Base-by-base conservation (phyloP, 2,329 filamentous ascomycete species). In the Fusarium nanum region DNA sequence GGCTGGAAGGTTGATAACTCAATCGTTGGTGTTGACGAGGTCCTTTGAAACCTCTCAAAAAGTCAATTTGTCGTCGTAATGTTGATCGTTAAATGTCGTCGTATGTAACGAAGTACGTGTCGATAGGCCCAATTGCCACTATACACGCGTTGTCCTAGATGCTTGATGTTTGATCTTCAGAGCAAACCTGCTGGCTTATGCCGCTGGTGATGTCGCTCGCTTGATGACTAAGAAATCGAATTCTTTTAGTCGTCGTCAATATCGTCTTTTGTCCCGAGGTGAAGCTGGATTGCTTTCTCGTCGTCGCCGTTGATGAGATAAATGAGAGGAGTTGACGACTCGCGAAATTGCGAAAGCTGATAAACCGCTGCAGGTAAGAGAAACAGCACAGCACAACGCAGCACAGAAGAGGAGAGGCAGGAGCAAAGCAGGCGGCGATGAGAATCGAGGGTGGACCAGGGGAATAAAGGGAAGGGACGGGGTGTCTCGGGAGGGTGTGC, bases 381-480 rank as follows among this genome's bases (percentile, higher is more conserved):
- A 60, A 47, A 57, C 37, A 40, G 46, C 48, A 57, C 37, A 40
- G 46, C 48, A 23, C 47, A 27, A n/a, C 18, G 54, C 61, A 50
- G 53, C 65, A 67, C 64, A 66, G 59, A 65, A 68, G 67, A 59
- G 70, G 73, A 53, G 56, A 59, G 56, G 64, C 67, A 66, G 61
- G 65, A 59, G 68, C 65, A 73, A 57, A 72, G 67, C 59, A 73
- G 70, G 59, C 64, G 59, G 55, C 71, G 72, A 74, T 74, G 73
- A 72, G 72, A 74, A 69, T 71, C 71, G 72, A 72, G 67, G 74
- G 74, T 76, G 70, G 74, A 75, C 72, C 74, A 76, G 74, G 73
- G 76, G 75, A 76, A 77, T 76, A 77, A 77, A 77, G 75, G 68
- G 70, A 75, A 77, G 75, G 68, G 68, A 75, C 72, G 75, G 75